Base-by-base conservation (phyloP, 2,329 filamentous ascomycete species). In the Diplodia sapinea region DNA sequence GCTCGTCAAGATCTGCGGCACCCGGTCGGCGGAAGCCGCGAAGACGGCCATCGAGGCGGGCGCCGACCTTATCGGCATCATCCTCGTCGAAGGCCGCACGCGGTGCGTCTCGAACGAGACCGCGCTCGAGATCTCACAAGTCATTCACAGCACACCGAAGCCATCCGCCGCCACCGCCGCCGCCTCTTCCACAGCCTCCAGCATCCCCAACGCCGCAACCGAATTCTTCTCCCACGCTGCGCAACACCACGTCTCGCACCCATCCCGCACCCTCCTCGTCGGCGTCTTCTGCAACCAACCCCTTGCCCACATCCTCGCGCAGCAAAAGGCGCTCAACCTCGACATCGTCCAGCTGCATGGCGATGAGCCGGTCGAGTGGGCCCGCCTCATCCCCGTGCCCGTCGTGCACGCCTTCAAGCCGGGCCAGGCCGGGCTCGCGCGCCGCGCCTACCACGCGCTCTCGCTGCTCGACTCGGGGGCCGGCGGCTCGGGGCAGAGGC, bases 281-380 rank as follows among this genome's bases (percentile, higher is more conserved):
- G 95, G 95, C 67, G 94, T 99, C 2, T 99, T 99, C 82, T 90
- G 92, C 73, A 91, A 97, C 77, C 94, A 98, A 75, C 88, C 94
- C 0, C 83, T 99, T 11, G 86, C 88, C 43, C 93, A 97, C 72
- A 85, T 99, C 7, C 83, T 98, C 62, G 86, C 89, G 70, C 88
- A 94, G 77, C 91, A 96, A 73, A 87, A 87, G 71, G 83, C 88
- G 13, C 88, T 97, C 71, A 84, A 86, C 55, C 86, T 99, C 52
- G 95, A 99, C 76, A 82, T 97, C 65, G 92, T 99, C 7, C 95
- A 99, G 76, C 86, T 99, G 2, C 95, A 99, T 75, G 96, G 95
- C 9, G 86, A 90, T 56, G 96, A 99, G 77, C 94, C 95, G 2
- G 74, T 97, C 4, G 95, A 99, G 77, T 99, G 94, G 94, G 90